Evolutionary conservation across 169 alveolate genomes (phyloP).

Genomic region (Plasmodium malariae): DNA sequence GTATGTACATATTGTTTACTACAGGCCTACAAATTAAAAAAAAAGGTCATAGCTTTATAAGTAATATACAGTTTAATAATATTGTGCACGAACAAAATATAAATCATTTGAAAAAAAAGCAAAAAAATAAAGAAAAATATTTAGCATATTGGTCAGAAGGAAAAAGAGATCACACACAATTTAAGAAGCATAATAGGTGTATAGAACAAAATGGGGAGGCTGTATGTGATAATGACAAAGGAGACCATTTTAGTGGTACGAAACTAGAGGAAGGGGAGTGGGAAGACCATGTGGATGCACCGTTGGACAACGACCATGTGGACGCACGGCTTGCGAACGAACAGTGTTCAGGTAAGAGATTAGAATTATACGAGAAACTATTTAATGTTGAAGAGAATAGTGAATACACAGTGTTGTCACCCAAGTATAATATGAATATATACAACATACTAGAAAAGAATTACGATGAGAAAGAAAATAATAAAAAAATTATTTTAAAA

Average conservation of each 20-base stretch:
- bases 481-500: conserved; percentile 30
- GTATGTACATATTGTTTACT: conserved; percentile 12
- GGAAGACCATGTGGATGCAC: background rate
- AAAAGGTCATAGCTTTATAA: conserved; percentile 35
- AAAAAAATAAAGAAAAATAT: background rate
- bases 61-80: conserved; percentile 2
- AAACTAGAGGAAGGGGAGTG: background rate
- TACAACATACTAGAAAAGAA: conserved; percentile 60
- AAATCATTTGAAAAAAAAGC: background rate
- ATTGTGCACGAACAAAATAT: background rate
- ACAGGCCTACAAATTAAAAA: conserved; percentile 36
- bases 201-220: conserved; percentile 5
- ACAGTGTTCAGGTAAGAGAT: background rate
- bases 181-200: background rate
- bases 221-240: background rate
- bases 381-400: conserved; percentile 21
- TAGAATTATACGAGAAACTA: conserved; percentile 17
- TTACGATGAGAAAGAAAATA: conserved; percentile 43
- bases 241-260: background rate
- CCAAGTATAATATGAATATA: conserved; percentile 68
- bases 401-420: conserved; percentile 37
- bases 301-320: background rate
- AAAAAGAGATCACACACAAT: background rate
- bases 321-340: background rate
- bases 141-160: background rate